Conservation (phyloP, 2,329 filamentous ascomycete species). For the Zymoseptoria crescenta region DNA sequence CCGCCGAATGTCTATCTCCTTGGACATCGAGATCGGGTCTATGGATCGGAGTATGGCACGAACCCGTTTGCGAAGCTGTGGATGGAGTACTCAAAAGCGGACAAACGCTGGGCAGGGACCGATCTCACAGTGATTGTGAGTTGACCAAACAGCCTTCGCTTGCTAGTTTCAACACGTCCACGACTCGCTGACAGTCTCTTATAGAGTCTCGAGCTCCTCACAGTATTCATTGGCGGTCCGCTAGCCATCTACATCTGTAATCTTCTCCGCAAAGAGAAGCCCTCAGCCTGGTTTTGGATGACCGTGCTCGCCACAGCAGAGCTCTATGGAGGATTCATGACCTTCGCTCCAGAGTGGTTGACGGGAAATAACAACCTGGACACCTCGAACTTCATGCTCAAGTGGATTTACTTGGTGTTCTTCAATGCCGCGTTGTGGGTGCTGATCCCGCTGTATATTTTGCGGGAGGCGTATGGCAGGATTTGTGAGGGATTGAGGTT, state of each 20-base stretch:
- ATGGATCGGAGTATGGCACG: slow-evolving; percentile 51
- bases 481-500: slow-evolving; percentile 17
- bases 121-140: slow-evolving; percentile 48
- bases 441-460: slow-evolving; percentile 49
- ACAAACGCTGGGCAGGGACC: slow-evolving; percentile 51
- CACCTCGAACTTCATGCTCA: slow-evolving; percentile 52
- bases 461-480: slow-evolving; percentile 45
- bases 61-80: slow-evolving; percentile 49
- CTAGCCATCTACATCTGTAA: slow-evolving; percentile 52
- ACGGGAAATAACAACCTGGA: slow-evolving; percentile 50
- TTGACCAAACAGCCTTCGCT: background rate
- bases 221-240: slow-evolving; percentile 52
- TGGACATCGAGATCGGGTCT: slow-evolving; percentile 45
- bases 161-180: background rate
- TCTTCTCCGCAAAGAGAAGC: slow-evolving; percentile 28
- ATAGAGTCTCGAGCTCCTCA: slow-evolving; percentile 50
- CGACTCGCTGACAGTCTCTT: background rate
- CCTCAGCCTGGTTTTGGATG: slow-evolving; percentile 49
- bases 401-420: slow-evolving; percentile 57
- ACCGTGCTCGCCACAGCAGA: slow-evolving; percentile 54
- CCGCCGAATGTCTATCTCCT: slow-evolving; percentile 47
- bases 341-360: slow-evolving; percentile 59
- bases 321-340: slow-evolving; percentile 59
- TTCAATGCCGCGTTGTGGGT: slow-evolving; percentile 57
- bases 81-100: slow-evolving; percentile 60